A percentile compares a stretch with the other conserved stretches of the same genome.
phyloP scores from a whole-genome alignment of 108 stramenopile genomes.

The Cyclotella kingstonii region DNA sequence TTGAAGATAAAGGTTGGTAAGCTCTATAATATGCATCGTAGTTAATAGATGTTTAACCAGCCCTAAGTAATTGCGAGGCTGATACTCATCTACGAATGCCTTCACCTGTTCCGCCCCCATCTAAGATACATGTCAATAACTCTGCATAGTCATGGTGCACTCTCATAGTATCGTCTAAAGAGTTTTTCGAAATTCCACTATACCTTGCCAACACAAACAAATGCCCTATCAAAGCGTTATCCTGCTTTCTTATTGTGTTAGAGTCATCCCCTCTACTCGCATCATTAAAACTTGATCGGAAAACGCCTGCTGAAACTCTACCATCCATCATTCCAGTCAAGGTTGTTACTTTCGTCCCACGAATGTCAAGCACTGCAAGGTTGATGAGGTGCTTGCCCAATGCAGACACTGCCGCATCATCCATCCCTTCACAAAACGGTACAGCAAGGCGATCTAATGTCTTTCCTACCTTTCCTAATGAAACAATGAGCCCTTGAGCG shows the following conservation, averaged over 20 bases:
- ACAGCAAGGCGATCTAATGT: constrained; percentile 56
- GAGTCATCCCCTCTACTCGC: not conserved
- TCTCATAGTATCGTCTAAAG: constrained; percentile 70
- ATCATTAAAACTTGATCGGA: constrained; percentile 4
- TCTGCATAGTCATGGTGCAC: constrained; percentile 47
- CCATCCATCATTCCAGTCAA: constrained; percentile 82
- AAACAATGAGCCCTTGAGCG: constrained; percentile 48
- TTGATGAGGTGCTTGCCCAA: constrained; percentile 62
- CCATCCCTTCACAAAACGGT: constrained; percentile 74
- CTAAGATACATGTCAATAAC: constrained; percentile 53
- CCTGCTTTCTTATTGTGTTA: not conserved
- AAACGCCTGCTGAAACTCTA: constrained; percentile 51
- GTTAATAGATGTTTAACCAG: too few relatives aligned
- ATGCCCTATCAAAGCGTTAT: constrained; percentile 6
- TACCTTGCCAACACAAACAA: constrained; percentile 78
- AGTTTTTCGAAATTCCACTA: constrained; percentile 50
- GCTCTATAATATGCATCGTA: too few relatives aligned
- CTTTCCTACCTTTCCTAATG: constrained; percentile 30
- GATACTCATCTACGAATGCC: constrained; percentile 51
- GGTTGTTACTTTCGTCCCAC: constrained; percentile 55
- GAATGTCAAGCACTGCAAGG: constrained; percentile 63
- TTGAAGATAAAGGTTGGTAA: too few relatives aligned
- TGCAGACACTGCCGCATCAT: constrained; percentile 62
- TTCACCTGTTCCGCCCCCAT: constrained; percentile 62
- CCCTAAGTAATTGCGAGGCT: too few relatives aligned